Evolutionary conservation across 129 eudicot genomes (phyloP).

Genomic region (Chrysanthemum seticuspe): DNA sequence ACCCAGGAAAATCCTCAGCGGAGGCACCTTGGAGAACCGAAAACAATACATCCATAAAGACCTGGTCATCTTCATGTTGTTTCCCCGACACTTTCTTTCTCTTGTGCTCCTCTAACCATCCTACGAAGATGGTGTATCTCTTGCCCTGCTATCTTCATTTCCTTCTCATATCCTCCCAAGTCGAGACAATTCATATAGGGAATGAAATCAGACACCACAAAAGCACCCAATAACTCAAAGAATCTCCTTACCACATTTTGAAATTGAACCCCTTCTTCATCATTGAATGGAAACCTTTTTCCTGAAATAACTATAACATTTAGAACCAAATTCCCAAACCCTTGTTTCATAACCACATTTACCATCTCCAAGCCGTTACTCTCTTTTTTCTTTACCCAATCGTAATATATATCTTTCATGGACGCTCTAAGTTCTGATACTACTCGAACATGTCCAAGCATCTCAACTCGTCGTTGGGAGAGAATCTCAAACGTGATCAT

Average conservation of each 20-base stretch:
- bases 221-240: constrained; percentile 1
- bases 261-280: constrained; percentile 18
- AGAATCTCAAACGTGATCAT: constrained; percentile 13
- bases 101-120: background rate
- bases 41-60: background rate
- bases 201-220: constrained; percentile 21
- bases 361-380: background rate
- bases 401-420: constrained; percentile 11
- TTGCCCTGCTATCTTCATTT: background rate
- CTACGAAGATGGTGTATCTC: background rate
- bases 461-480: constrained; percentile 25
- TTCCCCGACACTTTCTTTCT: background rate
- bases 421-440: constrained; percentile 14
- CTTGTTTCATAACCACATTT: constrained; percentile 23
- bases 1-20: background rate
- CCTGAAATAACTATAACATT: constrained; percentile 16
- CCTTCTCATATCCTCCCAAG: constrained; percentile 11
- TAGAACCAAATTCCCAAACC: constrained; percentile 16
- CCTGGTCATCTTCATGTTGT: background rate
- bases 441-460: constrained; percentile 20
- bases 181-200: constrained; percentile 9
- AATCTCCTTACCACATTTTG: constrained; percentile 1
- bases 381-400: constrained; percentile 14
- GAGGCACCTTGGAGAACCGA: background rate
- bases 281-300: background rate